Evolutionary conservation across 2,329 filamentous ascomycete genomes (phyloP), one percentile per base, ranked within the genome.

Genomic region (Ceratocystis cubensis): DNA sequence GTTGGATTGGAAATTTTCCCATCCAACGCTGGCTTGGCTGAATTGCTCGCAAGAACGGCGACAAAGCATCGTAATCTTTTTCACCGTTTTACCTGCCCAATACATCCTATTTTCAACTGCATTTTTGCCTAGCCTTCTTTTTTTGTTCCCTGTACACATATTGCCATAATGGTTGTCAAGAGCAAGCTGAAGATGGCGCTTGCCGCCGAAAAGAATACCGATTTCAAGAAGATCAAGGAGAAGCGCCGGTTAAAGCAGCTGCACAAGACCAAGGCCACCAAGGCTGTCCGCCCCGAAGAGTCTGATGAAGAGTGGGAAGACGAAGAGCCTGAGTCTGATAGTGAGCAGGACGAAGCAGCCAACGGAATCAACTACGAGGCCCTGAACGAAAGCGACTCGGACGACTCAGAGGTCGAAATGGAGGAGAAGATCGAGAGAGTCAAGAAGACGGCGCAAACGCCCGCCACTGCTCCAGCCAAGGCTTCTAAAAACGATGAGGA

Each of bases 331-430:
- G 71, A 72, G 62, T 57, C 53, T 33, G 72, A 71, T 8, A 70
- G 71, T 20, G 71, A 74, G 5, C 65, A 71, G 41, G 69, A 70
- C 15, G 69, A 71, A 20, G 71, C 73, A 13, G 64, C 61, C 37
- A 70, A 70, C 3, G 71, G 69, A 4, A 70, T 82, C 71, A 80
- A 86, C 70, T 76, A 82, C 67, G 78, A 80, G 13, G 82, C 77
- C 61, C 76, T 87, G 70, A 80, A 87, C 73, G 83, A 86, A 70
- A 84, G 82, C 73, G 83, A 86, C 69, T 78, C 76, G 69, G 82
- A 80, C 48, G 87, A 94, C 71, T 87, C 88, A 69, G 86, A 88
- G 70, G 81, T 90, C 65, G 89, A 93, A 75, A 85, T 89, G 75
- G 88, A 93, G 74, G 84, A 85, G 74, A 89, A 87, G 77, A 78